These are phyloP conservation scores for Arthrocladium fulminans DNA, from an alignment of 2,329 filamentous ascomycete species.

Conservation along the genomic window DNA sequence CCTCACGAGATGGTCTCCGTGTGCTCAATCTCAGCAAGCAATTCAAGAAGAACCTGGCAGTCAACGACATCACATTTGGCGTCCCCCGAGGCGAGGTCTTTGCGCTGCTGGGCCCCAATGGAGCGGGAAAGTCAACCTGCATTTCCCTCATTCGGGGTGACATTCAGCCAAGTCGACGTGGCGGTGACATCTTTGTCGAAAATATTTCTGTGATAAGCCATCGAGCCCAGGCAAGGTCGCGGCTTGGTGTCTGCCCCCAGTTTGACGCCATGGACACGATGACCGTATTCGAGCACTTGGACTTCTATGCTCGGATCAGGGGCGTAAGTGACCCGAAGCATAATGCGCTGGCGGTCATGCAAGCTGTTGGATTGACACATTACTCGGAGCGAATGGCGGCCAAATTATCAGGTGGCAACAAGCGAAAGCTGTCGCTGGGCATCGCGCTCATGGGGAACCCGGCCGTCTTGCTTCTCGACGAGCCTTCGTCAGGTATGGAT, in stretches of 20 bases:
- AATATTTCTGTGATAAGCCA: slow-evolving; percentile 63
- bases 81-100: slow-evolving; percentile 76
- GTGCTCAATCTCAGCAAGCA: slow-evolving; percentile 72
- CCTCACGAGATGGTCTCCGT: slow-evolving; percentile 59
- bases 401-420: slow-evolving; percentile 81
- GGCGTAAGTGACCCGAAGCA: slow-evolving; percentile 66
- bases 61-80: slow-evolving; percentile 81
- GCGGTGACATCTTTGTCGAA: slow-evolving; percentile 76
- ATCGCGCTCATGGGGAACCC: slow-evolving; percentile 93
- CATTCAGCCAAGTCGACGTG: slow-evolving; percentile 58
- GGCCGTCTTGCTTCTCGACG: slow-evolving; percentile 75
- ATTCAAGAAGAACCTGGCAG: slow-evolving; percentile 66
- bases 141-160: slow-evolving; percentile 89
- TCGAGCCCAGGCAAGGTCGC: slow-evolving; percentile 61
- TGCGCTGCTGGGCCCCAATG: slow-evolving; percentile 80
- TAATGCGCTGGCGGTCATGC: slow-evolving; percentile 70
- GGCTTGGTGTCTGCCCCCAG: slow-evolving; percentile 87
- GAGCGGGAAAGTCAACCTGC: slow-evolving; percentile 82
- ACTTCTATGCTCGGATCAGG: slow-evolving; percentile 77
- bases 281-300: slow-evolving; percentile 78
- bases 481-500: slow-evolving; percentile 81
- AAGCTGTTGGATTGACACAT: slow-evolving; percentile 64
- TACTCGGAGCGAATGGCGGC: slow-evolving; percentile 68
- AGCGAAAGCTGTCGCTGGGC: slow-evolving; percentile 79
- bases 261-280: slow-evolving; percentile 82